Conservation (phyloP, 441 rosid species). For the Cnidoscolus chayamansa region DNA sequence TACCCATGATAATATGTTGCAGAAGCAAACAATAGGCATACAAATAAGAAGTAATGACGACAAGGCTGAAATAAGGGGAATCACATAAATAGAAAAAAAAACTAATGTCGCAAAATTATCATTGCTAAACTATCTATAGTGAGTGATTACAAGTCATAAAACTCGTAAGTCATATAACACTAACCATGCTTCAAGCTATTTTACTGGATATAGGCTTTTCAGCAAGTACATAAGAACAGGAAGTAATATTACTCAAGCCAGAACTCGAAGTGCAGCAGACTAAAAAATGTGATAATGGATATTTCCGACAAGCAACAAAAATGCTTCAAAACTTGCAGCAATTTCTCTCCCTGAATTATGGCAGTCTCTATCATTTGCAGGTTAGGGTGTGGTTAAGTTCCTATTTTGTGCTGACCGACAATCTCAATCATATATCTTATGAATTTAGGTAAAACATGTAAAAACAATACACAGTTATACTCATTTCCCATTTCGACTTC, state of each 20-base stretch:
- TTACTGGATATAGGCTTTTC: background rate
- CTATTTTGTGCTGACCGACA: slow-evolving; percentile 1
- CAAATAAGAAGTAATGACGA: background rate
- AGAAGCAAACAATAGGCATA: background rate
- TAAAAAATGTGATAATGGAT: background rate
- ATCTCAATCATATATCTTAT: background rate
- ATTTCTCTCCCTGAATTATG: background rate
- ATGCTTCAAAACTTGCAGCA: background rate
- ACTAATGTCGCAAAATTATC: background rate
- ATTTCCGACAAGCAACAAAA: background rate
- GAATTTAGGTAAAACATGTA: background rate
- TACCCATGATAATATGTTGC: background rate
- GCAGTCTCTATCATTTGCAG: background rate
- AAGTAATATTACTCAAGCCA: background rate
- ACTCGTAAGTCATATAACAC: no score
- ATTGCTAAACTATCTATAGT: background rate
- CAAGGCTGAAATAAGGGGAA: background rate
- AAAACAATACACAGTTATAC: background rate
- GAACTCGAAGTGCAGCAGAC: background rate
- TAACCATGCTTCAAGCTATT: background rate
- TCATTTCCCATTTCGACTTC: background rate
- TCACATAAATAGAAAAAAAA: background rate
- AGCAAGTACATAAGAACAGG: background rate
- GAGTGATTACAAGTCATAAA: background rate
- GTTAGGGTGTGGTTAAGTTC: background rate